Percentiles rank a stretch among this genome's conserved stretches.
phyloP scores from a whole-genome alignment of 805 yeast genomes.

The Lipomyces sp. region DNA sequence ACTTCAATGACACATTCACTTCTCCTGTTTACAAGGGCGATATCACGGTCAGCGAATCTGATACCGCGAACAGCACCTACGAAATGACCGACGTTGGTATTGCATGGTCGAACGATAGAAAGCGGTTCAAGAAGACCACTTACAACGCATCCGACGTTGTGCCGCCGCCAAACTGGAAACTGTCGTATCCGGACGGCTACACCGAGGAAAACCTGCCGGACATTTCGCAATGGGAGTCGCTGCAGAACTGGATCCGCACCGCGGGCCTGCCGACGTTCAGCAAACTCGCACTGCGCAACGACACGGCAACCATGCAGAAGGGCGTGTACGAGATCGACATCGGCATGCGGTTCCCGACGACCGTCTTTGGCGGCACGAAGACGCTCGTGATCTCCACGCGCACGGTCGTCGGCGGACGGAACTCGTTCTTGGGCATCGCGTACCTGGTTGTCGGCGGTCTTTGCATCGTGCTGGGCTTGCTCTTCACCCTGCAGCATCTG shows the following conservation, averaged over 20 bases:
- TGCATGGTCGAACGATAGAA: conserved; percentile 79
- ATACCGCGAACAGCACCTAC: conserved; percentile 36
- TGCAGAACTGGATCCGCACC: conserved; percentile 98
- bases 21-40: conserved; percentile 43
- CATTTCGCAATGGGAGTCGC: conserved; percentile 69
- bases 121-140: conserved; percentile 66
- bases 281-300: conserved; percentile 76
- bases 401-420: conserved; percentile 82
- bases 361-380: conserved; percentile 84
- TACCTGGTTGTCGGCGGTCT: conserved; percentile 81
- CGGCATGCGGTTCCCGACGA: conserved; percentile 72
- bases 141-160: conserved; percentile 69
- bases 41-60: conserved; percentile 30
- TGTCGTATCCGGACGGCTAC: conserved; percentile 80
- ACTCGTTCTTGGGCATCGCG: conserved; percentile 77
- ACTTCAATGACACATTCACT: conserved; percentile 77
- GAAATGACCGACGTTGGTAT: conserved; percentile 57
- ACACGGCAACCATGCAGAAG: conserved; percentile 48
- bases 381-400: conserved; percentile 76
- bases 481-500: conserved; percentile 75
- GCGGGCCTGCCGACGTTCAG: conserved; percentile 89
- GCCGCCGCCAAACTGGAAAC: conserved; percentile 93
- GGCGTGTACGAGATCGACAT: conserved; percentile 73
- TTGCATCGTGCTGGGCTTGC: conserved; percentile 64
- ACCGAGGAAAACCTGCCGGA: conserved; percentile 78